Evolutionary conservation across 1,284 basidiomycete species (phyloP).

Genomic region (Pascua sp.): DNA sequence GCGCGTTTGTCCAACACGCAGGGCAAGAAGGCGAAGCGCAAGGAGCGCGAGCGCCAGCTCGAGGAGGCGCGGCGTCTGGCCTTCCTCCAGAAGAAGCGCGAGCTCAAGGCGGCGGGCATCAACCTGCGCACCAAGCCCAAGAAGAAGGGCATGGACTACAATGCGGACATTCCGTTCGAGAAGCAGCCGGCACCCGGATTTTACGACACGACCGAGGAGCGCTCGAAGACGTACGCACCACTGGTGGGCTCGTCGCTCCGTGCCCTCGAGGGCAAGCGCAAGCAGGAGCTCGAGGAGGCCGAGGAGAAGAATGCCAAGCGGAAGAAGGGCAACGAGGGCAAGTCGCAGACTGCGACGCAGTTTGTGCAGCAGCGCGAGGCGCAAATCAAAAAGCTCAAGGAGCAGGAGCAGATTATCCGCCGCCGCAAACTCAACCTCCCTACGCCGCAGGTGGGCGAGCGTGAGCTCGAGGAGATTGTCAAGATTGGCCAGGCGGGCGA

Average conservation of each 20-base stretch:
- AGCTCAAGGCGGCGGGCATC: slow-evolving; percentile 95
- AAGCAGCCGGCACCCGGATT: slow-evolving; percentile 93
- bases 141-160: slow-evolving; percentile 98
- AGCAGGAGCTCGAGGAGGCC: slow-evolving; percentile 65
- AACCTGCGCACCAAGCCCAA: slow-evolving; percentile 80
- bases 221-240: slow-evolving; percentile 78
- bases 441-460: slow-evolving; percentile 88
- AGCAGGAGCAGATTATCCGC: slow-evolving; percentile 91
- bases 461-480: slow-evolving; percentile 94
- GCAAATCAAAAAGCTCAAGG: slow-evolving; percentile 94
- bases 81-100: slow-evolving; percentile 95
- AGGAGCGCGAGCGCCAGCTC: slow-evolving; percentile 91
- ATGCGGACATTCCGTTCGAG: slow-evolving; percentile 97
- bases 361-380: slow-evolving; percentile 91
- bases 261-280: slow-evolving; percentile 84
- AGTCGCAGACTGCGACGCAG: slow-evolving; percentile 61
- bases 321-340: slow-evolving; percentile 56
- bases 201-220: slow-evolving; percentile 94
- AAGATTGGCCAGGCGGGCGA: slow-evolving; percentile 95
- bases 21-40: slow-evolving; percentile 98
- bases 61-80: slow-evolving; percentile 94
- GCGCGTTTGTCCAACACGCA: slow-evolving; percentile 98
- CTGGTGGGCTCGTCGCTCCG: slow-evolving; percentile 89
- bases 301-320: slow-evolving; percentile 82
- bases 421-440: slow-evolving; percentile 83